Conservation (phyloP, 1,284 basidiomycete species). For the Porogramme epimiltina region DNA sequence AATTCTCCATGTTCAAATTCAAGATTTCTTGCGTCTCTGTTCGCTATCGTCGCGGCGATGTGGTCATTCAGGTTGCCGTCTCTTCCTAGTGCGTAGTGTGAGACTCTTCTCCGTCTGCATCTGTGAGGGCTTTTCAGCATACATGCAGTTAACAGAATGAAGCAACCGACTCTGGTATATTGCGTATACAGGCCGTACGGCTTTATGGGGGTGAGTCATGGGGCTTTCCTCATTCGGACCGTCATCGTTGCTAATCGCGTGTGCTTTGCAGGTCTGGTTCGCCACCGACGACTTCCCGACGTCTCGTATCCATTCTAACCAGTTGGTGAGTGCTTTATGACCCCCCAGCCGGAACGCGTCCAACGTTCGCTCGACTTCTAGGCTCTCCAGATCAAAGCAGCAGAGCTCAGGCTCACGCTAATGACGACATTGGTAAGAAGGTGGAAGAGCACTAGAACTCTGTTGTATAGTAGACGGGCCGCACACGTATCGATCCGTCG, state of each 20-base stretch:
- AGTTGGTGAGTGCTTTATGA: background rate
- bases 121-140: too few relatives aligned
- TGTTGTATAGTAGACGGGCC: too few relatives aligned
- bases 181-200: conserved; percentile 38
- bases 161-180: too few relatives aligned
- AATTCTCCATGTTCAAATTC: too few relatives aligned
- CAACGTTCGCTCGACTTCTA: background rate
- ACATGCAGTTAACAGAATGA: too few relatives aligned
- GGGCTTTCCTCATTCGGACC: background rate
- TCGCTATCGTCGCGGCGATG: too few relatives aligned
- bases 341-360: too few relatives aligned
- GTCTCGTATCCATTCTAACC: background rate
- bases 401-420: background rate
- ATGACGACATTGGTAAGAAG: background rate
- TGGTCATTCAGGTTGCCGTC: too few relatives aligned
- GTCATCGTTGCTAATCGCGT: background rate
- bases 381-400: conserved; percentile 6
- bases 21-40: too few relatives aligned
- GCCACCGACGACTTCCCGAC: background rate
- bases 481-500: too few relatives aligned
- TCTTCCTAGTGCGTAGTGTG: too few relatives aligned
- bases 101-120: too few relatives aligned
- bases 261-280: background rate
- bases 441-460: background rate
- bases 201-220: conserved; percentile 28